These are phyloP conservation scores for Debaryomyces subglobosus DNA, from an alignment of 1,139 yeast species.

Conservation along the genomic window DNA sequence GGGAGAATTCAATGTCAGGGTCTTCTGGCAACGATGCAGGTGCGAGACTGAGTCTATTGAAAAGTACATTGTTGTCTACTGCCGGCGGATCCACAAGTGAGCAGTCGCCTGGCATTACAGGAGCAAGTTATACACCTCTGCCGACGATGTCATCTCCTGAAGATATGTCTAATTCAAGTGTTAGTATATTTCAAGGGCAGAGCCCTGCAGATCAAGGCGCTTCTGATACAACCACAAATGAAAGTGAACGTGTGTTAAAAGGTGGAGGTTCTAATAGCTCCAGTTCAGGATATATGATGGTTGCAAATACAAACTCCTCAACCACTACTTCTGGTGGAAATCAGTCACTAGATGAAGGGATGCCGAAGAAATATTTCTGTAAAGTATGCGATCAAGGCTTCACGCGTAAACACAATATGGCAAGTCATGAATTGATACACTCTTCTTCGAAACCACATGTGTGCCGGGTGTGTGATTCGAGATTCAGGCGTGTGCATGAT, in stretches of 20 bases:
- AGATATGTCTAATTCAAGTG: neutral
- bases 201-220: neutral
- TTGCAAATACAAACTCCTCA: neutral
- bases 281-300: neutral
- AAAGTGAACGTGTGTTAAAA: neutral
- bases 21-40: neutral
- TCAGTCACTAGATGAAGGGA: neutral
- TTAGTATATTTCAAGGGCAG: neutral
- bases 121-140: neutral
- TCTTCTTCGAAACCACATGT: slow-evolving; percentile 66
- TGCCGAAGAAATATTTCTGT: slow-evolving; percentile 48
- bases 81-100: neutral
- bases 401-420: slow-evolving; percentile 74
- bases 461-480: slow-evolving; percentile 64
- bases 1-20: neutral
- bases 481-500: slow-evolving; percentile 75
- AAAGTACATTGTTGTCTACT: neutral
- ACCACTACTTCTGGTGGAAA: neutral
- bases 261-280: neutral
- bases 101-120: neutral
- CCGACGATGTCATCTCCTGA: neutral
- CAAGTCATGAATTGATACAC: slow-evolving; percentile 72
- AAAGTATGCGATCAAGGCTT: slow-evolving; percentile 63
- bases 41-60: neutral
- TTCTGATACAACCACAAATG: neutral